Evolutionary conservation across 768 basidiomycete species (phyloP).

Genomic region (Lactarius quietus): DNA sequence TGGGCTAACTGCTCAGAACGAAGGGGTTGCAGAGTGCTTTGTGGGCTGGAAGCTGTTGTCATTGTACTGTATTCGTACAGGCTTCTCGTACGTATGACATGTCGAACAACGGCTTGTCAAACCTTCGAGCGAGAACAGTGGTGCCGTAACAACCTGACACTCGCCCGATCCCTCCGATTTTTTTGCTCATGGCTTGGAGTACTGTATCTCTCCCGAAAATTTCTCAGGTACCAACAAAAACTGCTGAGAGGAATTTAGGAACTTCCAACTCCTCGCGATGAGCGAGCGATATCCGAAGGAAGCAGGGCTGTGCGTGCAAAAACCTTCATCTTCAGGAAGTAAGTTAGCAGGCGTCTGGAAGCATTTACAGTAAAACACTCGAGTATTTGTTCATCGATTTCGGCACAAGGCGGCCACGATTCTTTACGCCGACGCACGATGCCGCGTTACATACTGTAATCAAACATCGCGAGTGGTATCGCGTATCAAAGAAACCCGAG

Average conservation of each 20-base stretch:
- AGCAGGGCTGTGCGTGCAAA: neutral
- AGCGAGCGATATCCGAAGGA: neutral
- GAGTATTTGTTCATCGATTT: neutral
- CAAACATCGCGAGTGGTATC: neutral
- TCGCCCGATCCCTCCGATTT: neutral
- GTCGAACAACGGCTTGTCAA: neutral
- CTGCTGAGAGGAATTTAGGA: neutral
- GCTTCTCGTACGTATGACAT: neutral
- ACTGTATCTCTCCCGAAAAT: neutral
- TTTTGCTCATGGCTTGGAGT: neutral
- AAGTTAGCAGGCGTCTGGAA: too few species aligned
- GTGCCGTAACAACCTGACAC: neutral
- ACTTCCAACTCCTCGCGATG: neutral
- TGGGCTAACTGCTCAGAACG: too few species aligned
- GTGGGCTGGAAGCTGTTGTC: neutral
- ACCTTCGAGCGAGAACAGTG: neutral
- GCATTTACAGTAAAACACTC: too few species aligned
- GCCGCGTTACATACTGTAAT: neutral
- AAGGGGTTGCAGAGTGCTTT: neutral
- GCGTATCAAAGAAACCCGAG: neutral
- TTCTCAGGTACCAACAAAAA: neutral
- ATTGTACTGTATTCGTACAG: neutral
- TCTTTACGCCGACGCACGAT: neutral
- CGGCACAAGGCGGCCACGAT: neutral
- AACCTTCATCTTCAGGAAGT: neutral